phyloP scores from a whole-genome alignment of 176 grass and related monocot genomes.

The maize (Zea mays) region Zm-B73-REFERENCE-NAM-5.0 NC_050105.1:74485501-74486000 shows the following conservation, averaged over 20 bases:
- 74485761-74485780: not conserved
- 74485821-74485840: not conserved
- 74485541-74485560: too few relatives aligned
- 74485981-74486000: not conserved
- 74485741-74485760: not conserved
- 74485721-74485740: not conserved
- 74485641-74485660: too few relatives aligned
- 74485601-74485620: too few relatives aligned
- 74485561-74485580: too few relatives aligned
- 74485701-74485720: too few relatives aligned
- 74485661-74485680: too few relatives aligned
- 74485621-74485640: too few relatives aligned
- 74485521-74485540: too few relatives aligned
- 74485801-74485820: not conserved
- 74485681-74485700: too few relatives aligned
- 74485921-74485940: not conserved
- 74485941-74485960: conserved; percentile 19
- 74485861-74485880: conserved; percentile 10
- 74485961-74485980: conserved; percentile 14
- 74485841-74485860: not conserved
- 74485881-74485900: not conserved
- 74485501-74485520: too few relatives aligned
- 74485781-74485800: not conserved
- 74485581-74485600: too few relatives aligned
- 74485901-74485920: not conserved